Evolutionary conservation across 805 yeast genomes (phyloP), one percentile per base, ranked within the genome.

Genomic region (Barnettozyma wickerhamii): DNA sequence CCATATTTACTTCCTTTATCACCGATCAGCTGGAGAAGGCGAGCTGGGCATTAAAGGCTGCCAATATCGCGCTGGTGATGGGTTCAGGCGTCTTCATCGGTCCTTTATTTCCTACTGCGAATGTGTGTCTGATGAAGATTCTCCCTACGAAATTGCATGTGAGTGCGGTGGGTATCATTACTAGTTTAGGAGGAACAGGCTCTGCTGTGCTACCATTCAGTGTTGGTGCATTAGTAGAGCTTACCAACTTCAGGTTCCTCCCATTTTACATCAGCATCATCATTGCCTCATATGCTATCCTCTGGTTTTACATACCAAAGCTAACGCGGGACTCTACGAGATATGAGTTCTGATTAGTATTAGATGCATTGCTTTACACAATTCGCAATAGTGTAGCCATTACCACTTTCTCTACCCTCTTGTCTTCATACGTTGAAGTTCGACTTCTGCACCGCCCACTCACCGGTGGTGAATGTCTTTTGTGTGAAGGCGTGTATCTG

Each of bases 401-500:
- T 7, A 6, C 28, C 28, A 20, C 5, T n/a, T 26, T 6, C 10
- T 10, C 17, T 15, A 18, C 4, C 18, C 5, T 18, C 30, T 7
- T 7, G 7, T 17, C 26, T 23, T 37, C 37, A 41, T 6, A 53
- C 46, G 30, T 55, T 51, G 38, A 46, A 55, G 30, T 56, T 56
- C 2, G 30, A 38, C 35, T 47, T 46, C 38, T 56, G 61, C 10
- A 42, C 35, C 0, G 20, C 72, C 96, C 96, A 91, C 61, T 91
- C 99, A n/a, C 76, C 85, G 1, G 81, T 79, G 0, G 97, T 90
- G 57, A 79, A 91, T 10, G 78, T 84, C 64, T 87, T 89, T 56
- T 93, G 97, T 1, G 96, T 88, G 61, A 95, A 93, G 0, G 99
- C 98, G 63, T 93, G 99, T 33, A 93, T 90, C 5, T 70, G 64